These are phyloP conservation scores for Fusarium staphyleae DNA, from an alignment of 2,329 filamentous ascomycete genomes.

Conservation along the genomic window DNA sequence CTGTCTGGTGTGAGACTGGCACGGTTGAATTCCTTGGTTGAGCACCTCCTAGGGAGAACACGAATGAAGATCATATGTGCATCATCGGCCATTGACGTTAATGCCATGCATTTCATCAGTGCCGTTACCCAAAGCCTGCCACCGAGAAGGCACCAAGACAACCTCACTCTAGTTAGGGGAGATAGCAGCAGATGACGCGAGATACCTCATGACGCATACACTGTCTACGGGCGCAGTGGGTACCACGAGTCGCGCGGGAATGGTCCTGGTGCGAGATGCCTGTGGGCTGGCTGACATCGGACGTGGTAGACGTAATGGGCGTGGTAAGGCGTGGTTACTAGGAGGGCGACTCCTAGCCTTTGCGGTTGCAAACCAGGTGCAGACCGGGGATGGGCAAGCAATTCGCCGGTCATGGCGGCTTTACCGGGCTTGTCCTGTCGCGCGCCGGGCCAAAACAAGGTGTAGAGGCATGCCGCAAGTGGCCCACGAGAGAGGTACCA, in stretches of 20 bases:
- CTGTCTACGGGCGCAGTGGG: constrained; percentile 37
- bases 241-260: constrained; percentile 36
- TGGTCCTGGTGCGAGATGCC: constrained; percentile 17
- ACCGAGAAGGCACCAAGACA: background rate
- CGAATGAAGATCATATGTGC: constrained; percentile 26
- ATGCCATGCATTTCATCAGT: constrained; percentile 8
- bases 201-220: constrained; percentile 40
- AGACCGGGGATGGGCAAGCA: constrained; percentile 26
- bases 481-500: constrained; percentile 42
- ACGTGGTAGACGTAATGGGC: constrained; percentile 6
- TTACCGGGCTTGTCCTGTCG: constrained; percentile 36
- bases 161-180: background rate
- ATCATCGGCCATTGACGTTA: constrained; percentile 26
- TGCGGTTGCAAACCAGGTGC: constrained; percentile 16
- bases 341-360: constrained; percentile 1
- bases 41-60: constrained; percentile 10
- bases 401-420: constrained; percentile 30
- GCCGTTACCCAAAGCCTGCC: constrained; percentile 8
- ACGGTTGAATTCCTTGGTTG: constrained; percentile 14
- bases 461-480: constrained; percentile 37
- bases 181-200: constrained; percentile 11
- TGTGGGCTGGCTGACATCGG: constrained; percentile 7
- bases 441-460: constrained; percentile 40
- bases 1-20: constrained; percentile 8
- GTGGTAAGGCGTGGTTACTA: no score